phyloP scores from a whole-genome alignment of 2,329 filamentous ascomycete genomes.

The Claviceps quebecensis region DNA sequence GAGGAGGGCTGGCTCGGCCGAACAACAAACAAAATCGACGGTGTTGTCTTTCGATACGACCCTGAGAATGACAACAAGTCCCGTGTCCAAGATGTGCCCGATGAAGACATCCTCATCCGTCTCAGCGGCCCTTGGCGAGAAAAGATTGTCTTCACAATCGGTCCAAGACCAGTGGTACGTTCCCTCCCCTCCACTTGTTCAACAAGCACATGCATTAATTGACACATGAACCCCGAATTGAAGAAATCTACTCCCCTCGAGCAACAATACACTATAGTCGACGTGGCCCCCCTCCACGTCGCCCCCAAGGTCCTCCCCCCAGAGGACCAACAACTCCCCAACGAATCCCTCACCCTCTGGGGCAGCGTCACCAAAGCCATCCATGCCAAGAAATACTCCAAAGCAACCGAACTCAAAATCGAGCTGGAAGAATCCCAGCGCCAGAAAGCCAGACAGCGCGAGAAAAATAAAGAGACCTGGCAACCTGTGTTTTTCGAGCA shows the following conservation, averaged over 20 bases:
- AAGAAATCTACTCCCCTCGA: conserved; percentile 34
- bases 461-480: conserved; percentile 56
- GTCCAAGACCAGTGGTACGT: conserved; percentile 48
- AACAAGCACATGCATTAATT: not conserved
- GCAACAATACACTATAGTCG: conserved; percentile 64
- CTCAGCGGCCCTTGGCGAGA: conserved; percentile 81
- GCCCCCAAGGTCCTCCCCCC: conserved; percentile 70
- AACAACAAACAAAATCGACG: conserved; percentile 80
- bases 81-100: conserved; percentile 72
- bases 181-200: not conserved
- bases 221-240: conserved; percentile 1
- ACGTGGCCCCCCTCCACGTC: conserved; percentile 71
- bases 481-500: conserved; percentile 77
- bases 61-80: conserved; percentile 70
- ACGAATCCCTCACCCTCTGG: conserved; percentile 87
- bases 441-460: conserved; percentile 67
- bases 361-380: conserved; percentile 78
- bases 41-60: conserved; percentile 82
- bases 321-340: conserved; percentile 61
- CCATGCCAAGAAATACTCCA: conserved; percentile 62
- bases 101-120: conserved; percentile 68
- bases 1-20: conserved; percentile 93
- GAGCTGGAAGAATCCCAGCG: conserved; percentile 86
- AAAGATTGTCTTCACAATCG: conserved; percentile 47
- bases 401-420: conserved; percentile 76